phyloP scores from a whole-genome alignment of 2,329 filamentous ascomycete species.

The Beauveria sp. region DNA sequence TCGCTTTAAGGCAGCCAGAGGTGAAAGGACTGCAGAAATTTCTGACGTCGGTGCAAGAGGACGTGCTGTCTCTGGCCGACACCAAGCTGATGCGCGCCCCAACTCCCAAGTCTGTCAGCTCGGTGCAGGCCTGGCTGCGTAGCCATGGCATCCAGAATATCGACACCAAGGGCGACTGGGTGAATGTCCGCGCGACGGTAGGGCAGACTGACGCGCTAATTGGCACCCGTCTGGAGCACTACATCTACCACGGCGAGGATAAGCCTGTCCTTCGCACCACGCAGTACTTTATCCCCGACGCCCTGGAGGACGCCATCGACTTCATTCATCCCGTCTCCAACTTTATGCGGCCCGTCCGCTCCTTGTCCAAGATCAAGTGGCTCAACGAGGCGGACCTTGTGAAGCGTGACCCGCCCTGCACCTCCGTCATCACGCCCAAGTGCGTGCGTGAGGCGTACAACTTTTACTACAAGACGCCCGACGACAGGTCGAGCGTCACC shows the following conservation, averaged over 20 bases:
- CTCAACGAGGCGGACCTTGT: slow-evolving; percentile 12
- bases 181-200: slow-evolving; percentile 35
- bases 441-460: slow-evolving; percentile 40
- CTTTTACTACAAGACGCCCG: slow-evolving; percentile 27
- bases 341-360: slow-evolving; percentile 37
- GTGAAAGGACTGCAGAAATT: slow-evolving; percentile 10
- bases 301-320: slow-evolving; percentile 30
- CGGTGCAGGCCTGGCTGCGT: slow-evolving; percentile 35
- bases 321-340: slow-evolving; percentile 42
- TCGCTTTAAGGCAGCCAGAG: slow-evolving; percentile 13
- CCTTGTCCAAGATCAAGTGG: slow-evolving; percentile 11
- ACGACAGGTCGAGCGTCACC: slow-evolving; percentile 26
- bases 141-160: slow-evolving; percentile 27
- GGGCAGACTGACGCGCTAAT: slow-evolving; percentile 32
- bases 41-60: slow-evolving; percentile 17
- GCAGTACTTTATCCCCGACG: slow-evolving; percentile 36
- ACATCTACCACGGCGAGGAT: slow-evolving; percentile 26
- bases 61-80: slow-evolving; percentile 29
- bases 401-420: slow-evolving; percentile 24
- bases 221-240: slow-evolving; percentile 31
- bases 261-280: slow-evolving; percentile 34
- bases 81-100: slow-evolving; percentile 29
- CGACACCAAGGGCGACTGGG: slow-evolving; percentile 29
- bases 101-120: slow-evolving; percentile 23
- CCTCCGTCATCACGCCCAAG: slow-evolving; percentile 25